Evolutionary conservation across 345 rosid species (phyloP), one percentile per base, ranked within the genome.

Genomic region (Noccaea caerulescens): DNA sequence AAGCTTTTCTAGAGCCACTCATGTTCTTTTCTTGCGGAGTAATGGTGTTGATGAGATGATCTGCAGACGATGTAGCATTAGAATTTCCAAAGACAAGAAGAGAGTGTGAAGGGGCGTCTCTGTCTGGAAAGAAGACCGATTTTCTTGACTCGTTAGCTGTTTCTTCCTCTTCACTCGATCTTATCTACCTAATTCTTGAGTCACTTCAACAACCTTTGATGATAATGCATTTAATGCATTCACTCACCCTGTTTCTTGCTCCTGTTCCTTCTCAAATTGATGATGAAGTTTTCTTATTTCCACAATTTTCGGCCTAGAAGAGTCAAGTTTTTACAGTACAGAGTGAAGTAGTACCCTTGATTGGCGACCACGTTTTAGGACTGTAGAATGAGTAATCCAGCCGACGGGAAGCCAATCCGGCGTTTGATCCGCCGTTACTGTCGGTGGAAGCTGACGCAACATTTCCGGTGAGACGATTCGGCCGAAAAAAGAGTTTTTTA

Each of bases 381-480:
- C 77, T 42, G 68, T 80, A 32, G 77, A 78, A n/a, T 80, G 75
- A 18, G 20, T 39, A 39, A 69, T 49, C 90, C 93, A 87, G 7
- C 87, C 86, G 44, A 72, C 30, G 43, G 90, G 93, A 53, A 85
- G 87, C 80, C 59, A 79, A 43, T 82, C 86, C 70, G 78, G 67
- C 10, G 79, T 76, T 10, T 6, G n/a, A 8, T 62, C 52, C 13
- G 73, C 66, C 72, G 67, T 65, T 56, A 81, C 74, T 7, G 52
- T 58, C 11, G 50, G 58, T 10, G 76, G 80, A 64, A 76, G 72
- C 68, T 51, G 66, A 64, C 72, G 80, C 34, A 16, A 43, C 80
- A 71, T 75, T 68, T n/a, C 63, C 75, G 66, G 11, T 43, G 39
- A 43, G 20, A 58, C 54, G 38, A 10, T 53, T 60, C 14, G 7